These are phyloP conservation scores for Polyporus tsugae DNA, from an alignment of 1,284 basidiomycete genomes.

Conservation along the genomic window DNA sequence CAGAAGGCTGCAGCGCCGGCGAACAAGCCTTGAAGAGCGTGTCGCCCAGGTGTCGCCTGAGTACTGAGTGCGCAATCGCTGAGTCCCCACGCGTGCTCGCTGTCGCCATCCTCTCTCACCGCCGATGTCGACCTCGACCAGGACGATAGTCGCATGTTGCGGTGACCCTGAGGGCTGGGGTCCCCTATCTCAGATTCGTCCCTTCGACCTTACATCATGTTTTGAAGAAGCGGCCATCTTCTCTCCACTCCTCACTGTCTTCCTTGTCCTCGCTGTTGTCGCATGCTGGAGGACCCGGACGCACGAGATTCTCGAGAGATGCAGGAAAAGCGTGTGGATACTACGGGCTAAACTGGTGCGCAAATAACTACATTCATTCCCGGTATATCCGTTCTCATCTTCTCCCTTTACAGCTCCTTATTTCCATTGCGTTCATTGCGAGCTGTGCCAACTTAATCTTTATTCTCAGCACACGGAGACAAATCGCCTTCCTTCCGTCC, in stretches of 20 bases:
- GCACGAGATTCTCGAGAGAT: constrained; percentile 40
- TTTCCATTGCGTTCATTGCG: constrained; percentile 50
- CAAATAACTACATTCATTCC: constrained; percentile 22
- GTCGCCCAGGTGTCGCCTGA: not conserved
- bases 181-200: constrained; percentile 63
- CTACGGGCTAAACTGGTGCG: constrained; percentile 72
- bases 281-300: constrained; percentile 46
- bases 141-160: constrained; percentile 45
- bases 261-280: constrained; percentile 54
- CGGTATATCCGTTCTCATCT: constrained; percentile 6
- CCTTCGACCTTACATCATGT: constrained; percentile 86
- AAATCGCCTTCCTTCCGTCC: constrained; percentile 61
- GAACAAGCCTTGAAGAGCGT: constrained; percentile 4
- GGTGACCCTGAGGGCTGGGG: constrained; percentile 69
- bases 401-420: constrained; percentile 48
- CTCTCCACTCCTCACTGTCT: constrained; percentile 56
- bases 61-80: constrained; percentile 38
- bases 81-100: constrained; percentile 39
- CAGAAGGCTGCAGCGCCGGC: constrained; percentile 5
- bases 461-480: constrained; percentile 45
- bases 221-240: constrained; percentile 81
- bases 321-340: constrained; percentile 53
- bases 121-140: constrained; percentile 24
- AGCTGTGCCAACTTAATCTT: constrained; percentile 52
- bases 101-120: constrained; percentile 34